phyloP scores from a whole-genome alignment of 106 monocot species.

The Dendrobium officinale region DNA sequence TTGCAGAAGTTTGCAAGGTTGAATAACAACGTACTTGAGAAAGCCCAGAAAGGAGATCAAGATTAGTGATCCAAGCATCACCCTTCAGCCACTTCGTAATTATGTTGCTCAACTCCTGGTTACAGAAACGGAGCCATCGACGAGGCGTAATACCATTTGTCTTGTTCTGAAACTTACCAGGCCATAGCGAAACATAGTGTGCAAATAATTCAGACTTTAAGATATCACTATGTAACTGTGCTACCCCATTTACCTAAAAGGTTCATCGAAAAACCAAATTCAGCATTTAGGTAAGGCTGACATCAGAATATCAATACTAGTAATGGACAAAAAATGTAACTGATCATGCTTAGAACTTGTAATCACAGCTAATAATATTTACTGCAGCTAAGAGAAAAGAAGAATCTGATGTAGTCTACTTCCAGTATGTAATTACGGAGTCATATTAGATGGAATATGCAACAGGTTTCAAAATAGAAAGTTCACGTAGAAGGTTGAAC shows the following conservation, averaged over 20 bases:
- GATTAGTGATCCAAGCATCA: conserved; percentile 79
- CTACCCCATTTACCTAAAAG: conserved; percentile 91
- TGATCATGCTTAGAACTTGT: neutral
- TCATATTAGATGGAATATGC: too few species aligned
- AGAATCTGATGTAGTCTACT: too few species aligned
- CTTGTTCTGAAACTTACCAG: conserved; percentile 85
- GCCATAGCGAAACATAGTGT: conserved; percentile 83
- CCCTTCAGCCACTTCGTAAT: conserved; percentile 93
- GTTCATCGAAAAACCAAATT: neutral
- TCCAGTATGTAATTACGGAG: too few species aligned
- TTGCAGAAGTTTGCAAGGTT: neutral
- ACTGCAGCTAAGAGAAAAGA: too few species aligned
- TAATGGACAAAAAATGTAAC: neutral
- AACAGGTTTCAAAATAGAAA: too few species aligned
- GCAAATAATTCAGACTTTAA: conserved; percentile 70
- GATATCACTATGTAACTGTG: conserved; percentile 86
- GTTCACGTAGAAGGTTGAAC: too few species aligned
- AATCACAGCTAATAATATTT: neutral
- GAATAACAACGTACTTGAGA: conserved; percentile 40
- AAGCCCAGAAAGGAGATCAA: conserved; percentile 84
- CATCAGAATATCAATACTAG: neutral
- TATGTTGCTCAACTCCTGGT: conserved; percentile 67
- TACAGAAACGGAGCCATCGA: conserved; percentile 79
- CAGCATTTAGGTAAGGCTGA: neutral
- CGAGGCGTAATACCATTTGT: conserved; percentile 94